These are phyloP conservation scores for Millerago galiae DNA, from an alignment of 805 yeast species.

Conservation along the genomic window DNA sequence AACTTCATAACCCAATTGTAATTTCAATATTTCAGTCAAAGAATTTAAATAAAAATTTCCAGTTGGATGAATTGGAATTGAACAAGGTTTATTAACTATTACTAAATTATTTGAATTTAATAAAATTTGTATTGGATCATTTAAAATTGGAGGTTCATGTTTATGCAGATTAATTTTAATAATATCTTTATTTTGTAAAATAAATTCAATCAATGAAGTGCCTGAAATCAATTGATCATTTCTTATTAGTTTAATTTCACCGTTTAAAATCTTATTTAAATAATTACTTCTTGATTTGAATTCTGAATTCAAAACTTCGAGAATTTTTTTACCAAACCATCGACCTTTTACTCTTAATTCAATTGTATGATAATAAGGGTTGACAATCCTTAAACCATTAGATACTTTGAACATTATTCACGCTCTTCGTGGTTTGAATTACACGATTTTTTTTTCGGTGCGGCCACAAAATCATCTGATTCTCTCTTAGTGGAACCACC, in stretches of 20 bases:
- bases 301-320: constrained; percentile 17
- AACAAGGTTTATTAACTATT: constrained; percentile 89
- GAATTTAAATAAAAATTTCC: constrained; percentile 76
- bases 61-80: constrained; percentile 93
- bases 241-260: constrained; percentile 10
- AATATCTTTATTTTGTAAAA: constrained; percentile 22
- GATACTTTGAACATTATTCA: background rate
- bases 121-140: constrained; percentile 29
- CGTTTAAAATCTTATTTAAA: constrained; percentile 8
- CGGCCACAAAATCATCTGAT: background rate
- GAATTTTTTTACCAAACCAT: constrained; percentile 16
- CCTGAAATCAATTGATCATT: background rate
- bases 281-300: constrained; percentile 13
- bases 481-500: background rate
- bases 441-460: background rate
- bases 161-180: constrained; percentile 43
- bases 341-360: constrained; percentile 18
- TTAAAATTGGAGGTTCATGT: constrained; percentile 58
- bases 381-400: constrained; percentile 49
- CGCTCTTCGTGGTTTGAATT: background rate
- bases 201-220: constrained; percentile 3
- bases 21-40: constrained; percentile 70
- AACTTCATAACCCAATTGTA: constrained; percentile 38
- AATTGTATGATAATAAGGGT: constrained; percentile 48
- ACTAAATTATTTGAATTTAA: constrained; percentile 56